Evolutionary conservation across 495 filamentous ascomycete species (phyloP).

Genomic region (Aspergillus funiculosus): DNA sequence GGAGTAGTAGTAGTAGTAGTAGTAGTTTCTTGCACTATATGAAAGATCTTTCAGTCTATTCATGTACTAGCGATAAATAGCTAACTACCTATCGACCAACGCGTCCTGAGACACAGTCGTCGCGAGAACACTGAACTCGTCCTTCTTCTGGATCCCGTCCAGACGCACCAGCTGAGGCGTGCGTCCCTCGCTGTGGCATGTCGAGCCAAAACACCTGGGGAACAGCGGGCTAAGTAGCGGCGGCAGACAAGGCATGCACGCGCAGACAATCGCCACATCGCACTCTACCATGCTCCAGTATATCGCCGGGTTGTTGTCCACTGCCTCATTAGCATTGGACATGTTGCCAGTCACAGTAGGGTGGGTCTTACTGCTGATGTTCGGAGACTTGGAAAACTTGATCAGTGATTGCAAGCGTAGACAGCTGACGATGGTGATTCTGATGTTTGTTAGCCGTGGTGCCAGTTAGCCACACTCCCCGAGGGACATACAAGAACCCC

Average conservation of each 20-base stretch:
- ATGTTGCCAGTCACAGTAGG: not conserved
- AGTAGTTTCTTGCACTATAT: too few relatives aligned
- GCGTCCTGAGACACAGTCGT: too few relatives aligned
- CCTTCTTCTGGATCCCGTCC: too few relatives aligned
- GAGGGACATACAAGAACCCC: conserved; percentile 51
- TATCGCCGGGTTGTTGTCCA: conserved; percentile 37
- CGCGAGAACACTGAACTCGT: too few relatives aligned
- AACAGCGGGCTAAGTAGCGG: conserved; percentile 2
- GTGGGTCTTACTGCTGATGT: conserved; percentile 29
- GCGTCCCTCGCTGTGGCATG: not conserved
- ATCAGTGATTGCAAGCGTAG: conserved; percentile 35
- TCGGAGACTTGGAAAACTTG: conserved; percentile 28
- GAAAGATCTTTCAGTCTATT: too few relatives aligned
- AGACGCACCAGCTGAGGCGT: not conserved
- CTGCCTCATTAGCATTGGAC: conserved; percentile 3
- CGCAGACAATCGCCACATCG: conserved; percentile 44
- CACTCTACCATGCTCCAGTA: conserved; percentile 46
- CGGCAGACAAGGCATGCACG: conserved; percentile 29
- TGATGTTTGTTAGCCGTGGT: conserved; percentile 17
- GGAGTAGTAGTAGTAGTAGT: too few relatives aligned
- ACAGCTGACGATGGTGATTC: conserved; percentile 37
- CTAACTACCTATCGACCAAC: too few relatives aligned
- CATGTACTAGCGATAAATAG: too few relatives aligned
- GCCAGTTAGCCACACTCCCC: too few relatives aligned
- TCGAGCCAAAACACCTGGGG: conserved; percentile 2